A percentile compares a stretch with the other conserved stretches of the same genome.
phyloP scores from a whole-genome alignment of 768 basidiomycete genomes.

The Tricholoma terreum region DNA sequence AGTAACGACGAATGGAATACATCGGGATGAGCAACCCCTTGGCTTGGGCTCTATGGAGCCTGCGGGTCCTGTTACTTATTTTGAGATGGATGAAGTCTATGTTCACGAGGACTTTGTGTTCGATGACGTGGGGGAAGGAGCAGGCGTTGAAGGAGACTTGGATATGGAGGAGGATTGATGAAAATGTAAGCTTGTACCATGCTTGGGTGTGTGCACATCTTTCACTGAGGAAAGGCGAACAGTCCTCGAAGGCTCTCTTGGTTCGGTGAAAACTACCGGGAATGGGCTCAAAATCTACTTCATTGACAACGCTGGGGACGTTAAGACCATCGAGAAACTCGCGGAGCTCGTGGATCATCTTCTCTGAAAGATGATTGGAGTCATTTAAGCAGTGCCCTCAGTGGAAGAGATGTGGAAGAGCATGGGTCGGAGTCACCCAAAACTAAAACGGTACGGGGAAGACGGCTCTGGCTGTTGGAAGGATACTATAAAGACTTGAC shows the following conservation, averaged over 20 bases:
- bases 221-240: neutral
- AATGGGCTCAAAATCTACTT: too few relatives aligned
- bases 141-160: conserved; percentile 66
- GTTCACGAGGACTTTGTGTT: conserved; percentile 51
- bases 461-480: too few relatives aligned
- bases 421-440: too few relatives aligned
- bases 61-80: conserved; percentile 1
- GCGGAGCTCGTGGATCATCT: too few relatives aligned
- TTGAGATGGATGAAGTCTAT: conserved; percentile 26
- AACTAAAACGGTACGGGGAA: too few relatives aligned
- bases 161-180: conserved; percentile 38
- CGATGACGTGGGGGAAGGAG: conserved; percentile 65
- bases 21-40: neutral
- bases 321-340: too few relatives aligned
- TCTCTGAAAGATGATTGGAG: too few relatives aligned
- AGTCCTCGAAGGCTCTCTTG: neutral
- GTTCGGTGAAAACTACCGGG: too few relatives aligned
- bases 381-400: too few relatives aligned
- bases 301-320: too few relatives aligned
- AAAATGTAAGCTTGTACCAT: neutral
- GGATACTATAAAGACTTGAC: too few relatives aligned
- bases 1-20: conserved; percentile 5
- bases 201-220: neutral
- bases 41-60: neutral
- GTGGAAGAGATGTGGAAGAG: too few relatives aligned